Percentiles rank a stretch among this genome's conserved stretches.
Evolutionary conservation across 345 rosid species (phyloP).

Genomic region (Pugionium cornutum): DNA sequence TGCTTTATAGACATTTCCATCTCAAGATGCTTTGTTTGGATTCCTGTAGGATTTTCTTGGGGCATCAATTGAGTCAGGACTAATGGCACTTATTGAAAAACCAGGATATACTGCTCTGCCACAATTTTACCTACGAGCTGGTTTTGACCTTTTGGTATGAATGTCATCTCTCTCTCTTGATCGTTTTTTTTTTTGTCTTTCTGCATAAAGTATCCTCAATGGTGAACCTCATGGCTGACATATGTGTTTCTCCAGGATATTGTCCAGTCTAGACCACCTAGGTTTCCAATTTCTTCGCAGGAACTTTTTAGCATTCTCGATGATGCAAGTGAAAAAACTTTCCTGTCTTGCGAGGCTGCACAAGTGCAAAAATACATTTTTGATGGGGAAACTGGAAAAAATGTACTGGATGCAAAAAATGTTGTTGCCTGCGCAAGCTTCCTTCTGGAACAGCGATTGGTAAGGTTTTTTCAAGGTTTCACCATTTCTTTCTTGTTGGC

Average conservation of each 20-base stretch:
- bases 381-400: conserved; percentile 81
- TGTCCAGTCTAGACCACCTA: conserved; percentile 63
- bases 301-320: conserved; percentile 84
- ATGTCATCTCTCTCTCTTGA: conserved; percentile 18
- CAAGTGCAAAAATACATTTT: conserved; percentile 87
- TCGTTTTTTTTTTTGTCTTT: conserved; percentile 13
- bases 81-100: conserved; percentile 63
- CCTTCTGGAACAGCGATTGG: conserved; percentile 87
- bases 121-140: conserved; percentile 72
- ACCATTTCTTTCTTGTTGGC: conserved; percentile 20
- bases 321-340: conserved; percentile 94
- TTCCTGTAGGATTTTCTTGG: conserved; percentile 68
- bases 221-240: conserved; percentile 26
- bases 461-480: conserved; percentile 36
- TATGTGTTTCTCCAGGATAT: conserved; percentile 62
- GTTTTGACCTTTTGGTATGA: conserved; percentile 80
- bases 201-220: conserved; percentile 6
- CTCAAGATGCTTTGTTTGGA: conserved; percentile 23
- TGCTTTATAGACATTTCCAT: conserved; percentile 16
- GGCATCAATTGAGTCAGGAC: conserved; percentile 57
- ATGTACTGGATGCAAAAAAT: conserved; percentile 79
- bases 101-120: conserved; percentile 72
- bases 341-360: conserved; percentile 64
- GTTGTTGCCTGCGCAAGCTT: conserved; percentile 83
- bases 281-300: conserved; percentile 73